Evolutionary conservation across 2,329 filamentous ascomycete genomes (phyloP), one percentile per base, ranked within the genome.

Genomic region (Scedosporium minutisporum): DNA sequence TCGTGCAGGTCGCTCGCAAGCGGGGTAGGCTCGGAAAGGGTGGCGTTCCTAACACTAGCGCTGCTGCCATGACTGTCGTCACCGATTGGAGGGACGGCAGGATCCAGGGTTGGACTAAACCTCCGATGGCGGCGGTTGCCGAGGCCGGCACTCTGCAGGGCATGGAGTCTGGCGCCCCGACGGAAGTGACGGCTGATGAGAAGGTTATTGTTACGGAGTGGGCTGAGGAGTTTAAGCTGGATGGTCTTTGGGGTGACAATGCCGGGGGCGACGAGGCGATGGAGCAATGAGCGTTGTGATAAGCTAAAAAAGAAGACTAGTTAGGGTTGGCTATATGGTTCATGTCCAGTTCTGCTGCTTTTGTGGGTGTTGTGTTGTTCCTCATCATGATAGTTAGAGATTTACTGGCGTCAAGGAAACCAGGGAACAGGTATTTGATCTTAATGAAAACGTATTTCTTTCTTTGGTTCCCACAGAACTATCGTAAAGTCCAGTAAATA

Each of bases 81-180:
- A 95, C 87, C n/a, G 95, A 99, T 78, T 96, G 95, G 91, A 85
- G 95, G 68, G 93, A 97, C 73, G 93, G 93, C 27, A 86, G 95
- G 61, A 96, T 99, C 69, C 91, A 96, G 76, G 93, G 93, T 63
- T 96, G 93, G 93, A 84, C 87, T 58, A 89, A 92, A 68, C 84
- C 91, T 2, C 92, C 93, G 6, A 81, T 82, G 42, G 75, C 91
- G 64, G 77, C 83, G 18, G 82, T 88, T 57, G 80, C 80, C n/a
- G 70, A 67, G 69, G 69, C 71, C 2, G 68, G 68, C 4, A 75
- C 71, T 48, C 67, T 71, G n/a, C 69, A 68, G 10, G 68, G 77
- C 66, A 74, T 73, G 55, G 73, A 70, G 7, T 74, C 75, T 60
- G 75, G 80, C 64, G 75, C 80, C 61, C 76, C 78, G 60, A 73